Conservation (phyloP, 495 filamentous ascomycete species). For the Coniosporium apollinis region DNA sequence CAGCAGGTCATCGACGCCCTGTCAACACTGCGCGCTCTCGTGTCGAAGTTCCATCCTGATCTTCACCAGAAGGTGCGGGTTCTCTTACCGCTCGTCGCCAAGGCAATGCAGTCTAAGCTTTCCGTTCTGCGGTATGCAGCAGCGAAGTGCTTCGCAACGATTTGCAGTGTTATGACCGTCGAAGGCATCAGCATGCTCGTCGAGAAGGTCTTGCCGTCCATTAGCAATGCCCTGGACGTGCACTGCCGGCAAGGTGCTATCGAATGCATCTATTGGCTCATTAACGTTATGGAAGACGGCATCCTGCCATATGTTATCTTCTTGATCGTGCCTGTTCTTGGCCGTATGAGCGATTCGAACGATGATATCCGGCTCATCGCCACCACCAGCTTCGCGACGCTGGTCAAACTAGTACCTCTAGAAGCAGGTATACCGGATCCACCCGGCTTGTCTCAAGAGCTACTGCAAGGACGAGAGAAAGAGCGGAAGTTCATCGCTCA, state of each 20-base stretch:
- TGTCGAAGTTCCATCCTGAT: constrained; percentile 59
- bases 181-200: constrained; percentile 93
- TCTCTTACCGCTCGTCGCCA: constrained; percentile 73
- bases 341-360: constrained; percentile 98
- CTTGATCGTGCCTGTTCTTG: constrained; percentile 92
- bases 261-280: constrained; percentile 84
- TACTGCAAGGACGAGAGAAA: constrained; percentile 75
- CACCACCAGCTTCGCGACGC: constrained; percentile 89
- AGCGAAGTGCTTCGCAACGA: constrained; percentile 91
- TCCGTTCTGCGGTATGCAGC: constrained; percentile 92
- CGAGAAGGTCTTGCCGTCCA: constrained; percentile 76
- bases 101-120: constrained; percentile 66
- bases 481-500: constrained; percentile 94
- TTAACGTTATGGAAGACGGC: constrained; percentile 92
- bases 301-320: constrained; percentile 98
- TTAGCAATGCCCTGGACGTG: constrained; percentile 74
- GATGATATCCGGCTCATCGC: constrained; percentile 87
- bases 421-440: constrained; percentile 97
- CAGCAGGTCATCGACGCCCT: constrained; percentile 88
- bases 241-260: constrained; percentile 81
- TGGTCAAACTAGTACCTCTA: constrained; percentile 96
- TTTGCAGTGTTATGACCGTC: constrained; percentile 89
- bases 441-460: constrained; percentile 71
- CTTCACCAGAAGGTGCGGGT: constrained; percentile 62
- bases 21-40: constrained; percentile 78